Evolutionary conservation across 2,329 filamentous ascomycete species (phyloP), one percentile per base, ranked within the genome.

Genomic region (Fusarium denticulatum): DNA sequence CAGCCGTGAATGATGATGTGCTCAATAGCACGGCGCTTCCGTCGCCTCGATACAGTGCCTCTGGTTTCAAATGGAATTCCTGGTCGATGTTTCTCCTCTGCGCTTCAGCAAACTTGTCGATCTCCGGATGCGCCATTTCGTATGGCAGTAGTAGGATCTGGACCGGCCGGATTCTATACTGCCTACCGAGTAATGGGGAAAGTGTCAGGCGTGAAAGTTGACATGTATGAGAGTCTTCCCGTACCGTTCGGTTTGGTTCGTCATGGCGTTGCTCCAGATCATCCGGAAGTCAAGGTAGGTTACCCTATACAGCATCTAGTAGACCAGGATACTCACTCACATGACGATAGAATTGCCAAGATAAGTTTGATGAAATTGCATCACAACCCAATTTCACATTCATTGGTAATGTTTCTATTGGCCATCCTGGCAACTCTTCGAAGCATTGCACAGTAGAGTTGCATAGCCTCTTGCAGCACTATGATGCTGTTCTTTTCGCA

Each of bases 241-340:
- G 95, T 97, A 8, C 96, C 96, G 0, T 99, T 94, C 80, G 96
- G 96, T 3, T 88, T 99, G 62, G 95, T 97, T 56, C 89, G 96
- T 62, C 97, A 96, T 79, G 96, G 96, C 14, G 96, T 99, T 66
- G 97, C 96, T n/a, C 96, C 96, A 10, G 96, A 99, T 81, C 96
- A 99, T 83, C 96, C 96, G 1, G 96, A 99, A 84, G 96, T 99
- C 75, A 99, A 99, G 90, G 94, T 96, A 50, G 52, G 59, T 46
- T 62, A 63, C 67, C 60, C 64, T 69, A 62, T 37, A 64, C 57
- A 26, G 24, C 11, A 34, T 36, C 18, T 7, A 20, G 24, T 24
- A 22, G 7, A 47, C 18, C 11, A 7, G 20, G 28, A 32, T 37
- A 47, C 71, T 74, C 49, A 68, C 52, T 74, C 34, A 71, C 45